Base-by-base conservation (phyloP, 176 grass and related monocot genomes). In the Guadua angustifolia region DNA sequence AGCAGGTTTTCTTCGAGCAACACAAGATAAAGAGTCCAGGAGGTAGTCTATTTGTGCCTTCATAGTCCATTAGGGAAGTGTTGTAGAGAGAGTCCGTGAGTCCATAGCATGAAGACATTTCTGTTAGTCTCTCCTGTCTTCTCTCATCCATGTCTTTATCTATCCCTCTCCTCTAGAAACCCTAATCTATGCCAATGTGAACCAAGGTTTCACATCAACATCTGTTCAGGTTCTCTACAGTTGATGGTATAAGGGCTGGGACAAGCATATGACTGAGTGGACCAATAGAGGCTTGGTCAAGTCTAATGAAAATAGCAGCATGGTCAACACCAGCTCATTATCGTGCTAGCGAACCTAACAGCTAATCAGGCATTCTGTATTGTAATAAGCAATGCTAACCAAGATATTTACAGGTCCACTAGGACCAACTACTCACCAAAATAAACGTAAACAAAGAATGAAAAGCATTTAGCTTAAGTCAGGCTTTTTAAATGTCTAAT, bases 341-440 rank as follows among this genome's bases (percentile, higher is more conserved):
- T 50, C 2, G 21, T 52, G 21, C 32, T 10, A 80, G 32, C 12
- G 15, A 49, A 17, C 25, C 52, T 46, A 83, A 52, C 43, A 69
- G 38, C 61, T 67, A 68, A 68, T 44, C 38, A 61, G 13, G 2
- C 49, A 73, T 79, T 79, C 14, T 72, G 42, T 70, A 65, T 39
- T 29, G 4, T 73, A 16, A 66, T 9, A 64, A 66, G 45, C 32
- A 45, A 66, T 38, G 36, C 3, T 58, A 56, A 46, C 25, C 46
- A 66, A 74, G n/a, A 80, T 53, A 66, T 74, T 56, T 73, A 14
- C 33, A 73, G 7, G 59, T 16, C 7, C 18, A 74, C 18, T 55
- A 71, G 39, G 19, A 13, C 13, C 9, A 49, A 51, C 6, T 29
- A 29, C 29, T 29, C 29, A 53, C 67, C 33, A 73, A 42, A 72